phyloP scores from a whole-genome alignment of 2,329 filamentous ascomycete genomes.

The Fusarium anguioides region DNA sequence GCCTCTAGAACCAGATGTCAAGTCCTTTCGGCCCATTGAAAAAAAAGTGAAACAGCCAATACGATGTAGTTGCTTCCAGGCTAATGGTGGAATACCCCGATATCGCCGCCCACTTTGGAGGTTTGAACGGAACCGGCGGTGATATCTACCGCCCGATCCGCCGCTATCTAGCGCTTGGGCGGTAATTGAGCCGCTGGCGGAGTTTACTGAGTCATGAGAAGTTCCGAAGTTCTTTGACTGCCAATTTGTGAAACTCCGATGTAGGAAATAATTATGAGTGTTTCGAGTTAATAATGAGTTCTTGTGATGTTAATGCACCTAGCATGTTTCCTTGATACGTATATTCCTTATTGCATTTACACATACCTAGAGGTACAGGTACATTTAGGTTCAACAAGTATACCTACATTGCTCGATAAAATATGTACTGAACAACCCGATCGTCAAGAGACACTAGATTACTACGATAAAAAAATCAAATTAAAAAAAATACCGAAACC shows the following conservation, averaged over 20 bases:
- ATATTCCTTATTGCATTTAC: neutral
- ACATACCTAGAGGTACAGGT: neutral
- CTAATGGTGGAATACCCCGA: slow-evolving; percentile 25
- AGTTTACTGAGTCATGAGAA: slow-evolving; percentile 28
- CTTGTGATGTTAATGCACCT: no score
- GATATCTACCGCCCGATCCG: slow-evolving; percentile 3
- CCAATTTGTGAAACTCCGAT: neutral
- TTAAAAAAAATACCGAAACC: neutral
- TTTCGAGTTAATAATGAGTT: no score
- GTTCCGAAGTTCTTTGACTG: slow-evolving; percentile 5
- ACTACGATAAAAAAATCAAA: no score
- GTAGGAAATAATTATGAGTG: no score
- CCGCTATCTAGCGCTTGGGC: slow-evolving; percentile 13
- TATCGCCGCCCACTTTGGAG: neutral
- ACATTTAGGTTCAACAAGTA: neutral
- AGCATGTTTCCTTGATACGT: no score
- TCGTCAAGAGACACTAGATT: neutral
- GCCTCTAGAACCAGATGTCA: slow-evolving; percentile 21
- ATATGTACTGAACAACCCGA: neutral
- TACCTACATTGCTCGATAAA: no score
- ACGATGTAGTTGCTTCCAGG: neutral
- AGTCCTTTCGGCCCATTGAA: slow-evolving; percentile 22
- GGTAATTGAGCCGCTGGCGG: slow-evolving; percentile 30
- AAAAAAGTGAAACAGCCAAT: slow-evolving; percentile 17
- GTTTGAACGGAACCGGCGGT: slow-evolving; percentile 5